A percentile compares a stretch with the other conserved stretches of the same genome.
phyloP scores from a whole-genome alignment of 73 alveolate species.

The Symbiodinium pilosum region DNA sequence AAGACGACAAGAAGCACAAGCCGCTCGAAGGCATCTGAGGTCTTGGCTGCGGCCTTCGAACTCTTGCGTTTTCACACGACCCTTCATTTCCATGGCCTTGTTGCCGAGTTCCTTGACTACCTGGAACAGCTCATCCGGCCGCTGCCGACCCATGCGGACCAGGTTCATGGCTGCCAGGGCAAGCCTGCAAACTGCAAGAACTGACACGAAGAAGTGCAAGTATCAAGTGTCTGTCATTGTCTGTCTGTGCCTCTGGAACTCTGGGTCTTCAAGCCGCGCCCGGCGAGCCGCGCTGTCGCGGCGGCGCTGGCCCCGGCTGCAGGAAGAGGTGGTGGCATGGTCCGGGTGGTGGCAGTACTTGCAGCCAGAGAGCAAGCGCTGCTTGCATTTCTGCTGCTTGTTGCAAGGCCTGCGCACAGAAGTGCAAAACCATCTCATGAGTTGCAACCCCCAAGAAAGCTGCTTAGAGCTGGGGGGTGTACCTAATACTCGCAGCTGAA shows the following conservation, averaged over 20 bases:
- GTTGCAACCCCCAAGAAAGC: not conserved
- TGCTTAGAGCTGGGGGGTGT: no score
- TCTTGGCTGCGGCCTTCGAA: not conserved
- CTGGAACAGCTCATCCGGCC: not conserved
- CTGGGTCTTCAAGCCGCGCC: not conserved
- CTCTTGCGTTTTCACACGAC: not conserved
- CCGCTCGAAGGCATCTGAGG: not conserved
- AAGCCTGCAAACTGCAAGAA: not conserved
- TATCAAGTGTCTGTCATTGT: no score
- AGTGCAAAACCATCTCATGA: no score
- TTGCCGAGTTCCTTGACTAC: not conserved
- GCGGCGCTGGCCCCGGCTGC: constrained; percentile 67
- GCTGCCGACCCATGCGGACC: constrained; percentile 11
- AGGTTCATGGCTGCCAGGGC: not conserved
- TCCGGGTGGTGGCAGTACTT: constrained; percentile 35
- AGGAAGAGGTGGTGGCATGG: not conserved
- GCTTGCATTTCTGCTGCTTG: constrained; percentile 31
- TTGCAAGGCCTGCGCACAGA: constrained; percentile 78
- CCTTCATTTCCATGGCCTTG: constrained; percentile 2
- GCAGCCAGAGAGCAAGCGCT: not conserved
- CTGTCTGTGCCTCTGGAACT: not conserved
- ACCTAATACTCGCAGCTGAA: no score
- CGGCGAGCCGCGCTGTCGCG: constrained; percentile 14
- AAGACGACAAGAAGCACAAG: no score
- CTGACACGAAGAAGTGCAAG: no score